Base-by-base conservation (phyloP, 1,139 yeast species). In the Sugiyamaella novakii region DNA sequence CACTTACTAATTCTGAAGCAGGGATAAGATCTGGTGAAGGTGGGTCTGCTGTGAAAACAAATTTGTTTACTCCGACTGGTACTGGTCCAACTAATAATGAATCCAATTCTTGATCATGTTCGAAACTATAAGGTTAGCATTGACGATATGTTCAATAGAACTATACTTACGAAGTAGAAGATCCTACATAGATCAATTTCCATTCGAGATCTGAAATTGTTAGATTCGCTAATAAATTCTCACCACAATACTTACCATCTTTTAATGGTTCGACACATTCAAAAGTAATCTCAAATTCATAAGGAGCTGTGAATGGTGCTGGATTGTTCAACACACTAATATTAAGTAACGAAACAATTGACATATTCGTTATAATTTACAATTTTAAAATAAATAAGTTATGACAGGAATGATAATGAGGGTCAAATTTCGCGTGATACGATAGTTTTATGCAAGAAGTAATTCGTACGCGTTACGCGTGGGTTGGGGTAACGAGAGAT, bases 51-150 rank as follows among this genome's bases (percentile, higher is more conserved):
- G 87, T 82, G 66, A 92, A 87, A 14, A 91, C 76, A 61, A 92
- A 94, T 68, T 92, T 91, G 65, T 92, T 92, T 46, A 92, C 83
- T 0, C 99, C 99, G 3, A 92, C 95, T 0, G 98, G 99, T 3
- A 92, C 96, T 0, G 98, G 99, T 0, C 99, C 98, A 3, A 92
- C 99, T 21, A 94, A 73, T 40, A 94, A 83, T 1, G 97, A 88
- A 64, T 92, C 99, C 50, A 92, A 74, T 65, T 91, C 98, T 69
- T 94, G 98, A 68, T 92, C 99, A 61, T 92, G 97, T 59, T 92
- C 97, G 52, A 88, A 68, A 30, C 69, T 64, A 15, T n/a, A 17
- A 11, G 12, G 46, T 42, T 42, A 42, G 46, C 10, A 24, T 7
- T 10, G 12, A 6, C 7, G 5, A 14, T 3, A 14, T 19, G 11